phyloP scores from a whole-genome alignment of 768 basidiomycete species.

The Cubamyces sp. region DNA sequence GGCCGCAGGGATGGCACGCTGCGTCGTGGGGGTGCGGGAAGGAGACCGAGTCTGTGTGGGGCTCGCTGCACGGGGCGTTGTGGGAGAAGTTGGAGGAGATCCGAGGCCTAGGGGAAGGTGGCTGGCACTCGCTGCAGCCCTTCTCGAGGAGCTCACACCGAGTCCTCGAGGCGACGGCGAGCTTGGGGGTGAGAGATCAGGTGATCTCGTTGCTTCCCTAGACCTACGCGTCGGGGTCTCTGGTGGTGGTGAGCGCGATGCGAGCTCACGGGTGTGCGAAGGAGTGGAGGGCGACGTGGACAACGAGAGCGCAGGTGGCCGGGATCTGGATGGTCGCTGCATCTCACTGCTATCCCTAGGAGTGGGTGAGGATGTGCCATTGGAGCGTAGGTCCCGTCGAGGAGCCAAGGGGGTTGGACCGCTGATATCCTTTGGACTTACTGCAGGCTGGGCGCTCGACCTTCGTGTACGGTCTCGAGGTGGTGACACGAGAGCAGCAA shows the following conservation, averaged over 20 bases:
- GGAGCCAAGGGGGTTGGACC: conserved; percentile 42
- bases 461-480: conserved; percentile 49
- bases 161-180: conserved; percentile 50
- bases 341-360: conserved; percentile 29
- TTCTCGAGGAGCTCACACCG: conserved; percentile 43
- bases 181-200: conserved; percentile 43
- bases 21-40: conserved; percentile 42
- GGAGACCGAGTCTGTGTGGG: conserved; percentile 50
- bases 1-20: conserved; percentile 49
- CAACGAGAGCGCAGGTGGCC: conserved; percentile 30
- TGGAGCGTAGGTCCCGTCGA: conserved; percentile 36
- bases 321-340: conserved; percentile 35
- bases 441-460: conserved; percentile 39
- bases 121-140: conserved; percentile 43
- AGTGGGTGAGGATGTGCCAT: conserved; percentile 28
- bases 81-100: conserved; percentile 46
- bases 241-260: conserved; percentile 23
- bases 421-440: conserved; percentile 44
- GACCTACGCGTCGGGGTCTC: conserved; percentile 42
- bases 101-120: conserved; percentile 44
- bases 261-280: conserved; percentile 20
- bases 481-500: conserved; percentile 50
- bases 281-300: conserved; percentile 25
- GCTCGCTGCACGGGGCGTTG: conserved; percentile 42
- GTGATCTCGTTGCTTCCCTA: conserved; percentile 30